Base-by-base conservation (phyloP, 257 asterid genomes). In the Prunella vulgaris region DNA sequence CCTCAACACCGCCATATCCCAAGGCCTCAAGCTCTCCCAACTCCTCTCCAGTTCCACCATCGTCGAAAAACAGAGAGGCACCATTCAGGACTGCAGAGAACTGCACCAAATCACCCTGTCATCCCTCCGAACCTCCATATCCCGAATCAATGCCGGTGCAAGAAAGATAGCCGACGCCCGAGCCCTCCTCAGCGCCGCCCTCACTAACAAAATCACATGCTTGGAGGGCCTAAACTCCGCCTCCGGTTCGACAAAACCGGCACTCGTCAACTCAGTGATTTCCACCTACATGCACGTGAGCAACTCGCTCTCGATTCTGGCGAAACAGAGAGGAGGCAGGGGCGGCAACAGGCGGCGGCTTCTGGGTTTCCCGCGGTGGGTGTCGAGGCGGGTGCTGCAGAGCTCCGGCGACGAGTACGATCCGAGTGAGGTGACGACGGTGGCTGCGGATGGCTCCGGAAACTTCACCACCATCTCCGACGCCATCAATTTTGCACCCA, bases 401-500 rank as follows among this genome's bases (percentile, higher is more conserved):
- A 54, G 61, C 61, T 71, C 81, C 42, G 83, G 71, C 28, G 81
- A 82, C 1, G 85, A 85, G 14, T 79, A 88, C 51, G 87, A 71
- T 10, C 77, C 82, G 27, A 40, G 74, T 1, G 79, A 71, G 14
- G 72, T 80, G 54, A 20, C 88, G 20, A 87, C 92, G 1, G 99
- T 93, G 73, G 90, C 96, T 0, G 81, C 82, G 4, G 97, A 90
- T 44, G 99, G 96, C 5, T 82, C 73, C 0, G 97, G 97, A 33
- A 86, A 90, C 25, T 93, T 90, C 7, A 83, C 85, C 0, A 70
- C 84, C 0, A 17, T 90, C 1, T 46, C 72, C 2, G 96, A 88
- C 4, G 97, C 97, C 8, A 82, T 93, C 0, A 70, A 80, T 68
- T 84, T 80, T 20, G 88, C 95, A 0, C 88, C 99, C 0, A 81